Evolutionary conservation across 1,284 basidiomycete genomes (phyloP).

Genomic region (Waitea zeae): DNA sequence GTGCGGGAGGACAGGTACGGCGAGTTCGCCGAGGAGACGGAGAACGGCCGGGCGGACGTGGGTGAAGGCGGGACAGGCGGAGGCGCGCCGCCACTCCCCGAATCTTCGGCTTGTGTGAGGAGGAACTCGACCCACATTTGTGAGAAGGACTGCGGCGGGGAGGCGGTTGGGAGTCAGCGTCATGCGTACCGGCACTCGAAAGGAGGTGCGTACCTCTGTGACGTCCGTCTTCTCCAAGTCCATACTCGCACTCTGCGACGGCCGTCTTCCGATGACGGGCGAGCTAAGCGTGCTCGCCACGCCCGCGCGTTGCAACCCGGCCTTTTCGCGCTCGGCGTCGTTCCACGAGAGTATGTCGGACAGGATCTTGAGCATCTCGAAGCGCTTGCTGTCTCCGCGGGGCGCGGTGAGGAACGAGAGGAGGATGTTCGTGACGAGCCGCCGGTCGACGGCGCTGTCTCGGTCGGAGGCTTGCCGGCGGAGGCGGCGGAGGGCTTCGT

Average conservation of each 20-base stretch:
- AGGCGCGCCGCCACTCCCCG: not conserved
- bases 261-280: too few relatives aligned
- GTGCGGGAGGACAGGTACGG: not conserved
- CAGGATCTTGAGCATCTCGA: conserved; percentile 88
- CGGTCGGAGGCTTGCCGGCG: conserved; percentile 66
- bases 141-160: conserved; percentile 63
- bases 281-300: conserved; percentile 12
- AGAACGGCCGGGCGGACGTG: too few relatives aligned
- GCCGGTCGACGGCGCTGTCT: conserved; percentile 72
- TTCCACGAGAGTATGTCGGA: conserved; percentile 83
- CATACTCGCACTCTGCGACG: conserved; percentile 4
- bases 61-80: too few relatives aligned
- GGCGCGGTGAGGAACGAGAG: conserved; percentile 87
- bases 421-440: conserved; percentile 89
- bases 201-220: conserved; percentile 39
- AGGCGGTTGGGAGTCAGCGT: not conserved
- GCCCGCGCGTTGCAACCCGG: conserved; percentile 60
- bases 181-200: not conserved
- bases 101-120: conserved; percentile 55
- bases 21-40: too few relatives aligned
- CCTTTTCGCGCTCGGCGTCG: conserved; percentile 80
- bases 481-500: conserved; percentile 88
- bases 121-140: conserved; percentile 93
- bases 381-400: conserved; percentile 84
- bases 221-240: conserved; percentile 59